phyloP scores from a whole-genome alignment of 73 alveolate genomes.

The Blepharisma japonicum region DNA sequence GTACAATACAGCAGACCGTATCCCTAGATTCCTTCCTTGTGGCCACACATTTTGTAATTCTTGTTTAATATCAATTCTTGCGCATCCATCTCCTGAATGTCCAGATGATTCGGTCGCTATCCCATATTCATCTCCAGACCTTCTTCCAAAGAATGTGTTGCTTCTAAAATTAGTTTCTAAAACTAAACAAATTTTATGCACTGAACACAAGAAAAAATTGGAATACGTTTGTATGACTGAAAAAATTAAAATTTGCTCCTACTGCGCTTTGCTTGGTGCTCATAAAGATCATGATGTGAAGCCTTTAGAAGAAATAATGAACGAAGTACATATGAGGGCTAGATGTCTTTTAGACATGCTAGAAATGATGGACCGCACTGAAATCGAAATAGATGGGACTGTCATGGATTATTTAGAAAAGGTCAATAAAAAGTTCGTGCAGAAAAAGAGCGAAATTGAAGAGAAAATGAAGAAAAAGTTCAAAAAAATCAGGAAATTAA shows the following conservation, averaged over 20 bases:
- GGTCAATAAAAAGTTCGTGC: background rate
- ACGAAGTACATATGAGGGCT: conserved; percentile 76
- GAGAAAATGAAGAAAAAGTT: background rate
- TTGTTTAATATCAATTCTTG: background rate
- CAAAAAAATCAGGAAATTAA: background rate
- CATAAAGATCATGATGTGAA: conserved; percentile 89
- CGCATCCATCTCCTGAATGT: background rate
- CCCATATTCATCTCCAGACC: background rate
- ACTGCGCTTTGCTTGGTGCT: conserved; percentile 87
- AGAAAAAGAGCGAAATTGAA: background rate
- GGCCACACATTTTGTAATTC: conserved; percentile 24
- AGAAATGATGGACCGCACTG: conserved; percentile 56
- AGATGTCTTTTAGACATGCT: conserved; percentile 70
- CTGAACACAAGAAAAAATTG: conserved; percentile 58
- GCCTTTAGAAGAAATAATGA: conserved; percentile 77
- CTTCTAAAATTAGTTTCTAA: conserved; percentile 5
- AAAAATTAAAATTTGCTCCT: conserved; percentile 73
- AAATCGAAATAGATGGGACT: conserved; percentile 3
- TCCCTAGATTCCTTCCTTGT: conserved; percentile 31
- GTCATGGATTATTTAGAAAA: conserved; percentile 6
- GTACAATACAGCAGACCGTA: background rate
- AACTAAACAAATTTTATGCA: conserved; percentile 33
- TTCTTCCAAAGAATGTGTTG: conserved; percentile 14
- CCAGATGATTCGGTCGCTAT: conserved; percentile 20
- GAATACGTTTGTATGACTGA: conserved; percentile 89